phyloP scores from a whole-genome alignment of 441 rosid genomes.

The Erysimum cheiri region DNA sequence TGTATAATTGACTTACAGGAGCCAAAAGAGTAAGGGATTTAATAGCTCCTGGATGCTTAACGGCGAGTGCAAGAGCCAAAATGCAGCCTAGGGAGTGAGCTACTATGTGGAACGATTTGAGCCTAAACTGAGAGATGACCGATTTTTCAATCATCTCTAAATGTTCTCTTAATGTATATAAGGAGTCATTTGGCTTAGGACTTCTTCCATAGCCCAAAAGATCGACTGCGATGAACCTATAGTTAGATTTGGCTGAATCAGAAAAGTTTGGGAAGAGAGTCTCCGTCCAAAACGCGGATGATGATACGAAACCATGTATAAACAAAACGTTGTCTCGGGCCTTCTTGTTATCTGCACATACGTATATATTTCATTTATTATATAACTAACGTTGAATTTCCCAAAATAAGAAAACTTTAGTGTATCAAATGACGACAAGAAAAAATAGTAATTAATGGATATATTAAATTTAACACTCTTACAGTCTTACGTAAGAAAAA shows the following conservation, averaged over 20 bases:
- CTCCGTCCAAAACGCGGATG: constrained; percentile 94
- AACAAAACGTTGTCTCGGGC: constrained; percentile 77
- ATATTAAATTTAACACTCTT: neutral
- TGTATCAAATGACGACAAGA: constrained; percentile 3
- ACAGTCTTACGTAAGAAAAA: neutral
- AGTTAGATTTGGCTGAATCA: constrained; percentile 58
- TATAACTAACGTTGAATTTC: neutral
- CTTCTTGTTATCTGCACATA: constrained; percentile 50
- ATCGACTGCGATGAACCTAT: constrained; percentile 81
- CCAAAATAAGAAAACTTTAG: neutral
- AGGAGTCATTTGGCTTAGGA: constrained; percentile 92
- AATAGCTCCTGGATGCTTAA: constrained; percentile 74
- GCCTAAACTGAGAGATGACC: constrained; percentile 65
- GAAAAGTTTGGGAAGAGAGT: constrained; percentile 91
- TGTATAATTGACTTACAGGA: constrained; percentile 56
- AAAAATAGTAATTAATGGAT: neutral
- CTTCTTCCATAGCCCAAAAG: constrained; percentile 89
- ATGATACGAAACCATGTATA: constrained; percentile 96
- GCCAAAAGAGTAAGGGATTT: constrained; percentile 88
- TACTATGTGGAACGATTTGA: constrained; percentile 88
- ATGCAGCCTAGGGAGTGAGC: constrained; percentile 98
- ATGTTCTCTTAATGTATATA: constrained; percentile 85
- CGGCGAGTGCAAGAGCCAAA: constrained; percentile 91
- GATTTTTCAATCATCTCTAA: constrained; percentile 90
- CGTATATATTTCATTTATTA: neutral